Conservation (phyloP, 257 asterid species). For the Coffea eugenioides region DNA sequence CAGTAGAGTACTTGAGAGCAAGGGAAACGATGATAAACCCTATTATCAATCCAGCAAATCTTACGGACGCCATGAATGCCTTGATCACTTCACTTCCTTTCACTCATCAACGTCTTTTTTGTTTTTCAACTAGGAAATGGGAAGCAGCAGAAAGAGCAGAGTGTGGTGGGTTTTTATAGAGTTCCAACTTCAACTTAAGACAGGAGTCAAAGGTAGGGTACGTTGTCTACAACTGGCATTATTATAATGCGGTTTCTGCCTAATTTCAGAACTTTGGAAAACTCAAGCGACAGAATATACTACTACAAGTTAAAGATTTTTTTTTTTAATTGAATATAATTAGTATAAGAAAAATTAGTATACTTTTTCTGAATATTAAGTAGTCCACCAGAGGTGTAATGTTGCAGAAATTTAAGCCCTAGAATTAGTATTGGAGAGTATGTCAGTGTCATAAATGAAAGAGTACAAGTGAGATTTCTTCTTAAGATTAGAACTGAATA, state of each 20-base stretch:
- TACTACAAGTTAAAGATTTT: conserved; percentile 1
- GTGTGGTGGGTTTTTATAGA: conserved; percentile 52
- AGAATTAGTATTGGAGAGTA: no score
- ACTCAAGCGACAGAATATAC: conserved; percentile 42
- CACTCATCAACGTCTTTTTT: conserved; percentile 16
- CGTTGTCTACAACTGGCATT: conserved; percentile 46
- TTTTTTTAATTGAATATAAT: no score
- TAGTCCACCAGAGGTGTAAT: no score
- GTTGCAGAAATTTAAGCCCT: no score
- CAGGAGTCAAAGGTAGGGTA: conserved; percentile 56
- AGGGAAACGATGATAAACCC: conserved; percentile 37
- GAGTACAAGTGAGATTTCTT: no score
- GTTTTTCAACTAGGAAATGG: conserved; percentile 22
- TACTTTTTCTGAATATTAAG: no score
- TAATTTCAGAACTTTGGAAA: conserved; percentile 48
- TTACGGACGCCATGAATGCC: conserved; percentile 43
- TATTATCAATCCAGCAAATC: conserved; percentile 32
- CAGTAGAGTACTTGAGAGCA: conserved; percentile 35
- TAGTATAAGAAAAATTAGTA: no score
- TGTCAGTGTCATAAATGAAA: no score
- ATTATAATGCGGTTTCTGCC: conserved; percentile 27
- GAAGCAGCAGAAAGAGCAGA: conserved; percentile 18
- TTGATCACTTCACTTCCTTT: conserved; percentile 6
- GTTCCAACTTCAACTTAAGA: conserved; percentile 35
- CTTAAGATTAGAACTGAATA: no score